Conservation (phyloP, 2,329 filamentous ascomycete species). For the Neonectria sp. region DNA sequence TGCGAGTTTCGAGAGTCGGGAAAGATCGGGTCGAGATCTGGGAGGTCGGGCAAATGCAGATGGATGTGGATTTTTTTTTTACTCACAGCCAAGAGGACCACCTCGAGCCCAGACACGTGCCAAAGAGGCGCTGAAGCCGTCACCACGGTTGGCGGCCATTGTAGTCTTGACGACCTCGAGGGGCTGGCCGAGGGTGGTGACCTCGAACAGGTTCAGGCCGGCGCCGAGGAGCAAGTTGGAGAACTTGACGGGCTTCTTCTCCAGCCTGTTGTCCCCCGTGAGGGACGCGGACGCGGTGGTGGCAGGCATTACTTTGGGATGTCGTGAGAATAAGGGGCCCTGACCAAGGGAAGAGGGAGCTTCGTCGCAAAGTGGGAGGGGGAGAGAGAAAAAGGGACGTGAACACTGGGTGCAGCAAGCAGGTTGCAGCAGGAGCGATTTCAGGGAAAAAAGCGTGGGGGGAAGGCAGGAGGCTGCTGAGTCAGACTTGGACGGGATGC, state of each 20-base stretch:
- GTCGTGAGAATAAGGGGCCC: conserved; percentile 76
- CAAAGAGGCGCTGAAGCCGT: conserved; percentile 87
- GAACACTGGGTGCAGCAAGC: conserved; percentile 26
- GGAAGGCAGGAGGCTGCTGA: conserved; percentile 18
- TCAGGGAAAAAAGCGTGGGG: conserved; percentile 41
- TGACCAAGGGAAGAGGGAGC: conserved; percentile 98
- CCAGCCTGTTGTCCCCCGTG: conserved; percentile 70
- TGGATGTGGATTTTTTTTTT: neutral
- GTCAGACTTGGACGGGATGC: conserved; percentile 23
- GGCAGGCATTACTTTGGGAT: conserved; percentile 74
- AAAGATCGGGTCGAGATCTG: neutral
- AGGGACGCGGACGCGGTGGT: conserved; percentile 68
- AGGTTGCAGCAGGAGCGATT: conserved; percentile 25
- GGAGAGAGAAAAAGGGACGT: conserved; percentile 35
- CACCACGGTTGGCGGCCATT: conserved; percentile 96
- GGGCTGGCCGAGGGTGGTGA: conserved; percentile 79
- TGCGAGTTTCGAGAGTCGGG: neutral
- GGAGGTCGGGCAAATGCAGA: neutral
- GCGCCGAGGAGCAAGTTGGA: conserved; percentile 97
- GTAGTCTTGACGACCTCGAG: conserved; percentile 99
- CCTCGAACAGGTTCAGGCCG: conserved; percentile 96
- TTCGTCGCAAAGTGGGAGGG: conserved; percentile 76
- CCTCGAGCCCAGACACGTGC: conserved; percentile 93
- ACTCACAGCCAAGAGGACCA: conserved; percentile 93
- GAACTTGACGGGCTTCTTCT: conserved; percentile 99